These are phyloP conservation scores for Aspergillus ochraceus DNA, from an alignment of 2,329 filamentous ascomycete species.

Conservation along the genomic window DNA sequence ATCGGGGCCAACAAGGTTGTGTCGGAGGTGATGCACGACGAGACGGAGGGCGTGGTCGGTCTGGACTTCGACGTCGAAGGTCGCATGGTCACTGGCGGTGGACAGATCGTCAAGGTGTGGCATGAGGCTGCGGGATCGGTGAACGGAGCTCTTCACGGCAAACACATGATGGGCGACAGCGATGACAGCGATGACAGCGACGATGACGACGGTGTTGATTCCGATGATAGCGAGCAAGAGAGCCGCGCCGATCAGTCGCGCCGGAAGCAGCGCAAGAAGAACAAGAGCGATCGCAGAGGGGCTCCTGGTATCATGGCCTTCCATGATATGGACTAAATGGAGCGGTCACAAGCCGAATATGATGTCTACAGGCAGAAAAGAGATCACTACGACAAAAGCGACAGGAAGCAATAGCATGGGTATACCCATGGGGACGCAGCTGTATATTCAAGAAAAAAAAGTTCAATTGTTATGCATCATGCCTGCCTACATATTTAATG, in stretches of 20 bases:
- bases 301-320: constrained; percentile 45
- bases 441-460: neutral
- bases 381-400: neutral
- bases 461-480: neutral
- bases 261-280: constrained; percentile 50
- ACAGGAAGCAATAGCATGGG: neutral
- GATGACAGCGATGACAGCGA: constrained; percentile 44
- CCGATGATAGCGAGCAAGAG: constrained; percentile 52
- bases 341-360: too few species aligned
- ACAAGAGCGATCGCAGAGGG: constrained; percentile 41
- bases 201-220: constrained; percentile 34
- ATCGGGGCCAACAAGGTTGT: constrained; percentile 72
- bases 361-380: neutral
- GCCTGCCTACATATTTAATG: neutral
- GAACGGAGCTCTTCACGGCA: constrained; percentile 40
- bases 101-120: constrained; percentile 87
- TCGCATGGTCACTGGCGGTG: constrained; percentile 86
- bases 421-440: neutral
- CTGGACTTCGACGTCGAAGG: constrained; percentile 82
- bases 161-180: constrained; percentile 43
- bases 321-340: constrained; percentile 42
- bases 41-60: constrained; percentile 79
- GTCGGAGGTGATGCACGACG: constrained; percentile 71
- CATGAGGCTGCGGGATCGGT: constrained; percentile 63
- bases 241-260: constrained; percentile 37